These are phyloP conservation scores for Viola odorata DNA, from an alignment of 345 rosid genomes.

Conservation along the genomic window DNA sequence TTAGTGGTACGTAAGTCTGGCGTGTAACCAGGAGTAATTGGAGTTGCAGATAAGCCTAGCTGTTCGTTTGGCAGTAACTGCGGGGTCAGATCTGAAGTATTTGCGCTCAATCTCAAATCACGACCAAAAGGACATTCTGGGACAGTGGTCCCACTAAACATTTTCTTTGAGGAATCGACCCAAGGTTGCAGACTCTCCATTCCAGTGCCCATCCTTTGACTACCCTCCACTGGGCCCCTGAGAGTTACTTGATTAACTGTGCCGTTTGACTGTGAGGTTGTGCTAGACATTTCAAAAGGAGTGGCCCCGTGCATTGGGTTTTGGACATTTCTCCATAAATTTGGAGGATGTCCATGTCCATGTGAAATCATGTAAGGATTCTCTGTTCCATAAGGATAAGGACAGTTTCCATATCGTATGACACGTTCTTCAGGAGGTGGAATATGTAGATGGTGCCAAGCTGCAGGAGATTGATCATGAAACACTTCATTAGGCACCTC, in stretches of 20 bases:
- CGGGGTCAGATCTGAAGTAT: constrained; percentile 33
- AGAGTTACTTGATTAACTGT: constrained; percentile 39
- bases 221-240: constrained; percentile 43
- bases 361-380: constrained; percentile 42
- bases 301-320: constrained; percentile 47
- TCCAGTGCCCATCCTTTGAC: constrained; percentile 40
- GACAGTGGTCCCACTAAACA: constrained; percentile 39
- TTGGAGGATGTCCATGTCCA: constrained; percentile 47
- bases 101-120: constrained; percentile 23
- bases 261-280: constrained; percentile 47
- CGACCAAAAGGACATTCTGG: constrained; percentile 42
- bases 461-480: constrained; percentile 49
- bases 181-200: constrained; percentile 45
- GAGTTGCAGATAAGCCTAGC: constrained; percentile 27
- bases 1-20: constrained; percentile 15
- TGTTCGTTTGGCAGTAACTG: no score
- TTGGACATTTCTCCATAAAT: constrained; percentile 59
- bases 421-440: constrained; percentile 49
- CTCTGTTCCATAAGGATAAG: constrained; percentile 57
- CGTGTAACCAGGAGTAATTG: constrained; percentile 9
- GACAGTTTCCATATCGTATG: constrained; percentile 49
- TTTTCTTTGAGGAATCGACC: constrained; percentile 44
- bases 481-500: constrained; percentile 55
- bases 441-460: constrained; percentile 34
- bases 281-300: constrained; percentile 39